Conservation (phyloP, 1,284 basidiomycete genomes). For the Peniophora sp. region DNA sequence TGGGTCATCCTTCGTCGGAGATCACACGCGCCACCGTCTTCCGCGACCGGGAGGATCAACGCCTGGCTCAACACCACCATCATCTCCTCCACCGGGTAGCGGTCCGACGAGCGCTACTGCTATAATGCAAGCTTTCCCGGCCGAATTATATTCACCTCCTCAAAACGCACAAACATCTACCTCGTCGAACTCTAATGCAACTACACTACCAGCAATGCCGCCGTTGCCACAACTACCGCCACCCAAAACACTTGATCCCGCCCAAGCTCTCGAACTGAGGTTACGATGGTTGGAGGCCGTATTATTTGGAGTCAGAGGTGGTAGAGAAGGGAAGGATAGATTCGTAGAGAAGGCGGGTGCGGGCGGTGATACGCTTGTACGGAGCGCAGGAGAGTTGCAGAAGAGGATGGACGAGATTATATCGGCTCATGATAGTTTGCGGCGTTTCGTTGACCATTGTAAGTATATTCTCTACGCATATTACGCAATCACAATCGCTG, state of each 20-base stretch:
- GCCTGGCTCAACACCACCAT: constrained; percentile 42
- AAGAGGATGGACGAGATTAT: constrained; percentile 45
- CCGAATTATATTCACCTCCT: constrained; percentile 11
- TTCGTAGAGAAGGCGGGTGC: constrained; percentile 27
- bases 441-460: constrained; percentile 70
- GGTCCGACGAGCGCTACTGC: constrained; percentile 8
- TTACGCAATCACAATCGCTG: background rate
- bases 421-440: constrained; percentile 60
- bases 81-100: constrained; percentile 44
- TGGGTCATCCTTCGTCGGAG: constrained; percentile 71
- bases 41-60: constrained; percentile 7
- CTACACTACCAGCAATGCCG: background rate
- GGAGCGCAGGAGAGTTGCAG: constrained; percentile 55
- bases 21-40: constrained; percentile 53
- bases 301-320: constrained; percentile 50
- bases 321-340: background rate
- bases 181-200: background rate
- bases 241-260: constrained; percentile 38
- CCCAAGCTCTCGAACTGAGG: constrained; percentile 61
- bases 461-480: constrained; percentile 17
- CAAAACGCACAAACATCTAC: constrained; percentile 1
- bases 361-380: constrained; percentile 44
- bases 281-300: constrained; percentile 72
- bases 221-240: background rate
- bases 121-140: constrained; percentile 11